phyloP scores from a whole-genome alignment of 1,284 basidiomycete genomes.

The Exobasidium cylindrosporum region DNA sequence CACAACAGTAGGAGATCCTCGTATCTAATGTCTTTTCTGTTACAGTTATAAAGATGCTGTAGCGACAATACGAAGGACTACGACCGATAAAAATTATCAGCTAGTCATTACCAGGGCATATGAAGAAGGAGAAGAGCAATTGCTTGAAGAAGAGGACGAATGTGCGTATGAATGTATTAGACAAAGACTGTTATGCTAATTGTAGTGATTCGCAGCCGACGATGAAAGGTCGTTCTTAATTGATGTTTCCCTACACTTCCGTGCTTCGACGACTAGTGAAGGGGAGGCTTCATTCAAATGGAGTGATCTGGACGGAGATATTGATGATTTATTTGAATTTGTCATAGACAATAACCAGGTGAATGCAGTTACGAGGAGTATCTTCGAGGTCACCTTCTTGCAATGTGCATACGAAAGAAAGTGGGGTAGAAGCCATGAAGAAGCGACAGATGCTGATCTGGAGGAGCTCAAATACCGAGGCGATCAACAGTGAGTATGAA shows the following conservation, averaged over 20 bases:
- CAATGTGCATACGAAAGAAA: constrained; percentile 80
- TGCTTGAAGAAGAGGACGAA: constrained; percentile 88
- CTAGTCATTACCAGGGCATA: constrained; percentile 93
- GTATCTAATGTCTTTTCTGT: no score
- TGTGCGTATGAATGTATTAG: constrained; percentile 62
- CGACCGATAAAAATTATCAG: constrained; percentile 82
- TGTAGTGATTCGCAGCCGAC: constrained; percentile 62
- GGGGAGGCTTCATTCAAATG: constrained; percentile 43
- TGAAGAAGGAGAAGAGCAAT: constrained; percentile 89
- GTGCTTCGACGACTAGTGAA: constrained; percentile 57
- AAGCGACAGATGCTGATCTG: constrained; percentile 52
- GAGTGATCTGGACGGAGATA: constrained; percentile 68
- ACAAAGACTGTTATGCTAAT: not conserved
- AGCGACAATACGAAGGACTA: constrained; percentile 79
- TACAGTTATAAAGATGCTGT: constrained; percentile 81
- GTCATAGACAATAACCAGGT: constrained; percentile 64
- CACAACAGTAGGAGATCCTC: no score
- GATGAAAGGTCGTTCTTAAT: constrained; percentile 83
- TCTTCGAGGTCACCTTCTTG: constrained; percentile 88
- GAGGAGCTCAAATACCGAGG: constrained; percentile 53
- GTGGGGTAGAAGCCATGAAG: constrained; percentile 43
- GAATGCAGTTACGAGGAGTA: constrained; percentile 76
- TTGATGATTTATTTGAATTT: constrained; percentile 74
- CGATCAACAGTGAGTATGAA: constrained; percentile 17
- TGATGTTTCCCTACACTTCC: constrained; percentile 74